Conservation (phyloP, 2,329 filamentous ascomycete species). For the Hymenoscyphus salicellus region DNA sequence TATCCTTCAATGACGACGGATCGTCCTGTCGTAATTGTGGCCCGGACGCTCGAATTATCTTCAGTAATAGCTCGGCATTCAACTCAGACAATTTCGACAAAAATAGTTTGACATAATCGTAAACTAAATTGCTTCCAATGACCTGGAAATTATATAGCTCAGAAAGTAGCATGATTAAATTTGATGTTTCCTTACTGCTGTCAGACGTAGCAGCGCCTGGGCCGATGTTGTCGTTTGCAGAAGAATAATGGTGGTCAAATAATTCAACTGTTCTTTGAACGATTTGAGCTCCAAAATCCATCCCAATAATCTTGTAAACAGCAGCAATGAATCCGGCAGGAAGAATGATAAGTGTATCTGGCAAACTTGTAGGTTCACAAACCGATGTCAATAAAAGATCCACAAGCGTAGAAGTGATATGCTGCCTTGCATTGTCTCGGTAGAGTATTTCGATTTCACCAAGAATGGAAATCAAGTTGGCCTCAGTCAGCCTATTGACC, state of each 20-base stretch:
- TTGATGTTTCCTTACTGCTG: slow-evolving; percentile 62
- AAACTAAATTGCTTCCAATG: slow-evolving; percentile 76
- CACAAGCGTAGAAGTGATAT: slow-evolving; percentile 78
- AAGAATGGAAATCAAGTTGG: slow-evolving; percentile 81
- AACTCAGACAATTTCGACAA: slow-evolving; percentile 73
- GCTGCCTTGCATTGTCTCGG: slow-evolving; percentile 76
- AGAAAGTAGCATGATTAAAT: slow-evolving; percentile 77
- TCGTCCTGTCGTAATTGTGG: slow-evolving; percentile 85
- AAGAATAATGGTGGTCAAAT: slow-evolving; percentile 63
- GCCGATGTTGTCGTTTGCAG: slow-evolving; percentile 38
- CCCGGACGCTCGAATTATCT: slow-evolving; percentile 78
- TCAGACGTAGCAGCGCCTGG: slow-evolving; percentile 24
- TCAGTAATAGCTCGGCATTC: slow-evolving; percentile 84
- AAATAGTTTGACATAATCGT: slow-evolving; percentile 83
- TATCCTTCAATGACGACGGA: slow-evolving; percentile 81
- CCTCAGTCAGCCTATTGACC: slow-evolving; percentile 88
- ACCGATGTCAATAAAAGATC: slow-evolving; percentile 77
- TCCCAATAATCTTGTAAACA: slow-evolving; percentile 80
- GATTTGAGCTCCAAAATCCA: slow-evolving; percentile 85
- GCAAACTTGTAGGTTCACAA: slow-evolving; percentile 71
- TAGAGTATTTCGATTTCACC: slow-evolving; percentile 81
- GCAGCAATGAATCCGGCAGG: slow-evolving; percentile 87
- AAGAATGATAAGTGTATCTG: slow-evolving; percentile 87
- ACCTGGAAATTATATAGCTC: slow-evolving; percentile 92
- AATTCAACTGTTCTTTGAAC: slow-evolving; percentile 73